Evolutionary conservation across 192 early-diverging fungal genomes (phyloP).

Genomic region (Gigaspora rosea): DNA sequence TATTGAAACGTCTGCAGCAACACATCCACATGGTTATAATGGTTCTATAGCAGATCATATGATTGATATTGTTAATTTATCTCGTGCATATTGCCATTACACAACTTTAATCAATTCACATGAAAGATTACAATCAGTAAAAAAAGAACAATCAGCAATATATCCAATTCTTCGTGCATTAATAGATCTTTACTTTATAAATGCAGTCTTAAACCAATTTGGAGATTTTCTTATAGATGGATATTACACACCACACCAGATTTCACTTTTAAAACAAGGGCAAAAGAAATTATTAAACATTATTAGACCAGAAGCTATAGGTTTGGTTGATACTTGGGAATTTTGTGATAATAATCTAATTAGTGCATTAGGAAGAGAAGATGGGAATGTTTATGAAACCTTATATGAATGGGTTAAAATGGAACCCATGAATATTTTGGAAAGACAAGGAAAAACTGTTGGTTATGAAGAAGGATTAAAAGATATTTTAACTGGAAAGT

Average conservation of each 20-base stretch:
- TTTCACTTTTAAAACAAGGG: conserved; percentile 58
- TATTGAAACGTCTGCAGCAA: neutral
- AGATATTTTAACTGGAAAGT: neutral
- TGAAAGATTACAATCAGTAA: neutral
- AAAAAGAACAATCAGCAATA: neutral
- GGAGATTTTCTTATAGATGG: conserved; percentile 79
- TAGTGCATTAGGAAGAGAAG: conserved; percentile 83
- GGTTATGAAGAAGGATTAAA: conserved; percentile 7
- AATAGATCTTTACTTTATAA: conserved; percentile 38
- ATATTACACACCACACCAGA: conserved; percentile 64
- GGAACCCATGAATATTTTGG: neutral
- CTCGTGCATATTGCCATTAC: neutral
- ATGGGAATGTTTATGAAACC: conserved; percentile 79
- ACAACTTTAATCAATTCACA: neutral
- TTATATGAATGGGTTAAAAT: conserved; percentile 58
- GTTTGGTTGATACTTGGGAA: conserved; percentile 84
- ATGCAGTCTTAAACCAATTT: conserved; percentile 66
- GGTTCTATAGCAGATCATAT: neutral
- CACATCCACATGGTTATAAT: neutral
- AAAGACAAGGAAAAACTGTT: neutral
- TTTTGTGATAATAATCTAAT: conserved; percentile 83
- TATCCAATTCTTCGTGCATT: neutral
- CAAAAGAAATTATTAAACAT: conserved; percentile 58
- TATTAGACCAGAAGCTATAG: conserved; percentile 69
- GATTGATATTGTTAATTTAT: conserved; percentile 9